phyloP scores from a whole-genome alignment of 192 early-diverging fungal genomes.

The Entomortierella lignicola region DNA sequence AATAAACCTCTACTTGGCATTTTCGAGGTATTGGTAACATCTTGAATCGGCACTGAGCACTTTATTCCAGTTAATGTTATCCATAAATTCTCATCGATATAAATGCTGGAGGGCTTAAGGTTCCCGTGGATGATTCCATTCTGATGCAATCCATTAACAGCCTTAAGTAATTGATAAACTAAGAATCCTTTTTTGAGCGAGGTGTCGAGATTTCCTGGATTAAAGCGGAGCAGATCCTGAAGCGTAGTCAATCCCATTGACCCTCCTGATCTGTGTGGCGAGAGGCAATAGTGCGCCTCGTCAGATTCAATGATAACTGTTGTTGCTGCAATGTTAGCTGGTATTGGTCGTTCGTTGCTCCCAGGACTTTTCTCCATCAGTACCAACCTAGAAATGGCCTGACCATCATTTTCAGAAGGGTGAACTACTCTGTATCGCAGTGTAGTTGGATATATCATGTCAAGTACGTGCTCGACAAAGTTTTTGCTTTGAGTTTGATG shows the following conservation, averaged over 20 bases:
- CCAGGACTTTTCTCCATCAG: conserved; percentile 25
- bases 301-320: conserved; percentile 62
- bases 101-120: conserved; percentile 63
- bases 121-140: conserved; percentile 69
- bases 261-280: conserved; percentile 58
- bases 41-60: conserved; percentile 49
- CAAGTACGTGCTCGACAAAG: conserved; percentile 52
- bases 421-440: conserved; percentile 44
- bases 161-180: conserved; percentile 67
- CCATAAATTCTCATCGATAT: conserved; percentile 72
- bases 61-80: conserved; percentile 65
- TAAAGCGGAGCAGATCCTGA: conserved; percentile 68
- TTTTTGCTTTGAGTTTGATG: conserved; percentile 8
- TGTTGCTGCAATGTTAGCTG: conserved; percentile 30
- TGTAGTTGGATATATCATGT: conserved; percentile 57
- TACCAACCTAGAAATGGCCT: conserved; percentile 12
- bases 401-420: conserved; percentile 18
- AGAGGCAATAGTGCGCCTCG: conserved; percentile 62
- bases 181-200: conserved; percentile 72
- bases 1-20: not conserved
- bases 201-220: conserved; percentile 65
- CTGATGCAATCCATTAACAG: conserved; percentile 62
- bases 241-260: conserved; percentile 59
- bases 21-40: too few relatives aligned
- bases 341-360: conserved; percentile 4